Conservation (phyloP, 1,139 yeast species). For the Blastobotrys apis region DNA sequence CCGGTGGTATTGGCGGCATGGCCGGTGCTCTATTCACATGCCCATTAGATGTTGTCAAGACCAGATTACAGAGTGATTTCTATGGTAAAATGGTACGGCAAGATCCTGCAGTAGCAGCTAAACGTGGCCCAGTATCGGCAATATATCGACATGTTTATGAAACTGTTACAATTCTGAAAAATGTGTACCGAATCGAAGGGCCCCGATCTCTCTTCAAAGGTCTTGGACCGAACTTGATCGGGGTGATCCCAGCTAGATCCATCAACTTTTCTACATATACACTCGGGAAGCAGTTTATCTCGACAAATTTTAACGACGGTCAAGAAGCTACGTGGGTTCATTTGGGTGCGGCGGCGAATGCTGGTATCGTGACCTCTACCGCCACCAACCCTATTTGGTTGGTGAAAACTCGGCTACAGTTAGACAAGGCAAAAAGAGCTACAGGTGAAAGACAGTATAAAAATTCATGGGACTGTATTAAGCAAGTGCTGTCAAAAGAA, state of each 20-base stretch:
- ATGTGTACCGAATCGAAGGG: conserved; percentile 75
- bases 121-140: conserved; percentile 34
- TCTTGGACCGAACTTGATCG: conserved; percentile 91
- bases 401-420: conserved; percentile 87
- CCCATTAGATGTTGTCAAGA: conserved; percentile 95
- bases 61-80: conserved; percentile 87
- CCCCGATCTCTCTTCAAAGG: conserved; percentile 85
- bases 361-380: conserved; percentile 93
- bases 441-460: conserved; percentile 60
- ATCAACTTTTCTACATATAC: conserved; percentile 97
- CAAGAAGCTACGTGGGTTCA: conserved; percentile 84
- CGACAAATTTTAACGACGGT: conserved; percentile 62
- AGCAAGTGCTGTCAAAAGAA: conserved; percentile 65
- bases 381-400: conserved; percentile 99
- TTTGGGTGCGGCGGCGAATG: conserved; percentile 80
- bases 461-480: conserved; percentile 82
- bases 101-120: conserved; percentile 1
- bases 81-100: conserved; percentile 33
- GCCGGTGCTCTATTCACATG: conserved; percentile 92
- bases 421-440: conserved; percentile 52
- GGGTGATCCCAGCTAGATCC: conserved; percentile 98
- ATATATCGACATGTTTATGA: conserved; percentile 73
- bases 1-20: conserved; percentile 99
- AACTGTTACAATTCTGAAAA: conserved; percentile 66
- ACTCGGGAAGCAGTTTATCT: conserved; percentile 70